Percentiles rank a stretch among this genome's conserved stretches.
phyloP scores from a whole-genome alignment of 2,329 filamentous ascomycete species.

The Bipolaris cookei region DNA sequence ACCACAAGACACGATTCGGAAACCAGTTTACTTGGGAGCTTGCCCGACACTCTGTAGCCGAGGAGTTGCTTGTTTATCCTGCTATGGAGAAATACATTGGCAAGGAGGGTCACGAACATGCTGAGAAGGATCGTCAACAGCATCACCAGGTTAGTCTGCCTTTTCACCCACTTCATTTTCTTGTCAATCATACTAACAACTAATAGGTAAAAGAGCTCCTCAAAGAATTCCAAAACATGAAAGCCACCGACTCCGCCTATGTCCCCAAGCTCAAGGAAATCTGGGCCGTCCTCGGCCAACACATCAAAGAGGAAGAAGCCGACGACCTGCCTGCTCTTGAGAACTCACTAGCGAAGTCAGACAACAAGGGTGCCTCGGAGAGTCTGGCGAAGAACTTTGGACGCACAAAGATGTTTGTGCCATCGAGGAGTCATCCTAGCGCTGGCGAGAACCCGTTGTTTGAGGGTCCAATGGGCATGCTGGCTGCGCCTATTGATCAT shows the following conservation, averaged over 20 bases:
- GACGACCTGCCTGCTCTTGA: slow-evolving; percentile 43
- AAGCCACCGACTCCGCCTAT: slow-evolving; percentile 28
- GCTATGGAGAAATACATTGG: slow-evolving; percentile 47
- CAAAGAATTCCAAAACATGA: slow-evolving; percentile 42
- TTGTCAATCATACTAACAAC: not conserved
- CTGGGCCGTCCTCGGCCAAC: slow-evolving; percentile 27
- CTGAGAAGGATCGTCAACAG: slow-evolving; percentile 43
- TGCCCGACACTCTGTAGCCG: slow-evolving; percentile 58
- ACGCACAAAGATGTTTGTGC: slow-evolving; percentile 42
- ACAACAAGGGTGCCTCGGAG: slow-evolving; percentile 32
- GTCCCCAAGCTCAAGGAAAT: slow-evolving; percentile 35
- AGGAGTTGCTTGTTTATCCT: slow-evolving; percentile 55
- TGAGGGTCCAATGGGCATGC: slow-evolving; percentile 61
- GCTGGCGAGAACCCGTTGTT: slow-evolving; percentile 61
- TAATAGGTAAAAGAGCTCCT: slow-evolving; percentile 40
- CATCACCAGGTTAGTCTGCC: slow-evolving; percentile 38
- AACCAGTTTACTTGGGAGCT: slow-evolving; percentile 63
- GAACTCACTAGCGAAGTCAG: slow-evolving; percentile 17
- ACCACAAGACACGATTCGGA: slow-evolving; percentile 54
- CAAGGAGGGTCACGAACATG: slow-evolving; percentile 37
- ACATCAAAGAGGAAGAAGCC: slow-evolving; percentile 43
- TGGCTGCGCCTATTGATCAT: slow-evolving; percentile 64
- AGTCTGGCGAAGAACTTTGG: slow-evolving; percentile 39
- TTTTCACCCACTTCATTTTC: no score
- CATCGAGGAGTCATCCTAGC: slow-evolving; percentile 39